These are phyloP conservation scores for Ormosia emarginata DNA, from an alignment of 306 rosid genomes.

Conservation along the genomic window DNA sequence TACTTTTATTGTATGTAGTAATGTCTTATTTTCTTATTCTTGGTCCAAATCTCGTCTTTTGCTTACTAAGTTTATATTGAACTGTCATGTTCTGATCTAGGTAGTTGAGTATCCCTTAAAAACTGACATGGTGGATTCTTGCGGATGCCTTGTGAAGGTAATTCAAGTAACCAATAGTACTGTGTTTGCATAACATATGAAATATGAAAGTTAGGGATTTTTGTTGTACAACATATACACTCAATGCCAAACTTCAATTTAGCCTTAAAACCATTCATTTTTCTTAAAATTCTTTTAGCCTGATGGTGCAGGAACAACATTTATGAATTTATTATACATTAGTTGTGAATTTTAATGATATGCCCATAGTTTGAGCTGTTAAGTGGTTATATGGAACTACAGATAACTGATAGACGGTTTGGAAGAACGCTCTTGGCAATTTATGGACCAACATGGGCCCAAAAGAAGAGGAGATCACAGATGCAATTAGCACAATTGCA, in stretches of 20 bases:
- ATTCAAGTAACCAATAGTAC: constrained; percentile 16
- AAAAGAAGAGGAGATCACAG: constrained; percentile 63
- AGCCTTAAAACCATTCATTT: not conserved
- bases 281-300: not conserved
- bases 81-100: constrained; percentile 41
- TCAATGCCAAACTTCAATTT: not conserved
- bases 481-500: constrained; percentile 17
- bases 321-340: constrained; percentile 1
- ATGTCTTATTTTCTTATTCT: constrained; percentile 13
- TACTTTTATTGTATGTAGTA: constrained; percentile 67
- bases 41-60: not conserved
- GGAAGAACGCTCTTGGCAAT: constrained; percentile 87
- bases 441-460: constrained; percentile 93
- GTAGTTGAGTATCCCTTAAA: constrained; percentile 83
- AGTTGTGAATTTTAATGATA: not conserved
- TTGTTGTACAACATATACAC: not conserved
- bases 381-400: constrained; percentile 30
- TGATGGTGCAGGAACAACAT: not conserved
- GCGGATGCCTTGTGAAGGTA: constrained; percentile 86
- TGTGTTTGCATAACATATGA: not conserved
- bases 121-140: constrained; percentile 82
- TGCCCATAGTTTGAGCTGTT: constrained; percentile 7
- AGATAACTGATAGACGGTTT: constrained; percentile 83
- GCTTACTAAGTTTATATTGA: constrained; percentile 3
- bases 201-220: not conserved